Percentiles rank a stretch among this genome's conserved stretches.
phyloP scores from a whole-genome alignment of 352 stramenopile species.

The Pythium dissimile region DNA sequence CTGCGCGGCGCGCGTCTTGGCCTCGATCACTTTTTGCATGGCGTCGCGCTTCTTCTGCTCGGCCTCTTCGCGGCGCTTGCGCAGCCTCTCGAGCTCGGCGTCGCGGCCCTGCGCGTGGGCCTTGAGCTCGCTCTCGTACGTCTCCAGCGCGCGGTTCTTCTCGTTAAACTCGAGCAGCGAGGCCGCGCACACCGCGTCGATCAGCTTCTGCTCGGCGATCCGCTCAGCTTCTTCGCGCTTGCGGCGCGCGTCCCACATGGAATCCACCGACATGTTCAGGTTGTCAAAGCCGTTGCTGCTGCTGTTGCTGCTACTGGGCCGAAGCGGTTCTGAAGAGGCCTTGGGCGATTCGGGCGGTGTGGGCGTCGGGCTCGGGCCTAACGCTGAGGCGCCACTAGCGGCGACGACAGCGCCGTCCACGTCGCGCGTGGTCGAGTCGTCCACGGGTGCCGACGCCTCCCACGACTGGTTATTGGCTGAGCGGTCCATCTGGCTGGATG shows the following conservation, averaged over 20 bases:
- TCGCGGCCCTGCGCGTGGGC: conserved; percentile 29
- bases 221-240: conserved; percentile 47
- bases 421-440: conserved; percentile 11
- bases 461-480: conserved; percentile 13
- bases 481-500: conserved; percentile 8
- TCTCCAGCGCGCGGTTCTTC: conserved; percentile 52
- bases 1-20: conserved; percentile 52
- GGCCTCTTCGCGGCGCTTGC: conserved; percentile 37
- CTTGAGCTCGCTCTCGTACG: conserved; percentile 42
- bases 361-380: conserved; percentile 12
- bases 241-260: conserved; percentile 64
- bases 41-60: conserved; percentile 60
- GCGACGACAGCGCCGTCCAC: not conserved
- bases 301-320: not conserved
- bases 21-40: conserved; percentile 75
- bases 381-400: not conserved
- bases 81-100: conserved; percentile 32
- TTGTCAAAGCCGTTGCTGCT: conserved; percentile 1
- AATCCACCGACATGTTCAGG: conserved; percentile 39
- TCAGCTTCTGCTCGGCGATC: conserved; percentile 64
- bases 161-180: conserved; percentile 76
- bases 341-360: conserved; percentile 5
- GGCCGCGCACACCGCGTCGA: conserved; percentile 74
- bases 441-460: conserved; percentile 19
- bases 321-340: not conserved